These are phyloP conservation scores for Ricinus communis DNA, from an alignment of 345 rosid genomes.

Conservation along the genomic window DNA sequence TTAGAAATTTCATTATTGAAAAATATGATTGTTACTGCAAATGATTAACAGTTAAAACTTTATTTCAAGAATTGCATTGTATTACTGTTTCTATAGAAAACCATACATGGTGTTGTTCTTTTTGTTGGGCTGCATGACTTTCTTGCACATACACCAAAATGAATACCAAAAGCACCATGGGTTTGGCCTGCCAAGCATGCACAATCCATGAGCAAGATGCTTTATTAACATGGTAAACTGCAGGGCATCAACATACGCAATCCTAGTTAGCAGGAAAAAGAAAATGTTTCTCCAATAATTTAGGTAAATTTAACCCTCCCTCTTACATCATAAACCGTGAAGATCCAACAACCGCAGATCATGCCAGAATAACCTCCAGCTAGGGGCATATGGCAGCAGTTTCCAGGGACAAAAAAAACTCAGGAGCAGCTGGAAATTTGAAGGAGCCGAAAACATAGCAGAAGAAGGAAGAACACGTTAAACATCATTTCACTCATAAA, in stretches of 20 bases:
- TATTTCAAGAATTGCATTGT: too few relatives aligned
- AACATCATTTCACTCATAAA: conserved; percentile 41
- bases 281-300: not conserved
- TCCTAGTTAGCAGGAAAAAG: not conserved
- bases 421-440: too few relatives aligned
- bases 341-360: not conserved
- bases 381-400: not conserved
- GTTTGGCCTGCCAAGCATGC: not conserved
- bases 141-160: not conserved
- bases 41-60: too few relatives aligned
- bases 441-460: too few relatives aligned
- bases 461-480: not conserved
- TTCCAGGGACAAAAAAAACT: not conserved
- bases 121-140: not conserved
- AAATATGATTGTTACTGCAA: too few relatives aligned
- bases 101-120: not conserved
- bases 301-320: not conserved
- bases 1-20: too few relatives aligned
- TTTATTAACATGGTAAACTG: not conserved
- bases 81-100: not conserved
- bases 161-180: not conserved
- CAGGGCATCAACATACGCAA: not conserved
- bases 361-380: not conserved
- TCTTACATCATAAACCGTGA: not conserved
- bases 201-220: not conserved